A percentile compares a stretch with the other conserved stretches of the same genome.
Conservation (phyloP, 2,329 filamentous ascomycete species). For the Alternaria triticimaculans region DNA sequence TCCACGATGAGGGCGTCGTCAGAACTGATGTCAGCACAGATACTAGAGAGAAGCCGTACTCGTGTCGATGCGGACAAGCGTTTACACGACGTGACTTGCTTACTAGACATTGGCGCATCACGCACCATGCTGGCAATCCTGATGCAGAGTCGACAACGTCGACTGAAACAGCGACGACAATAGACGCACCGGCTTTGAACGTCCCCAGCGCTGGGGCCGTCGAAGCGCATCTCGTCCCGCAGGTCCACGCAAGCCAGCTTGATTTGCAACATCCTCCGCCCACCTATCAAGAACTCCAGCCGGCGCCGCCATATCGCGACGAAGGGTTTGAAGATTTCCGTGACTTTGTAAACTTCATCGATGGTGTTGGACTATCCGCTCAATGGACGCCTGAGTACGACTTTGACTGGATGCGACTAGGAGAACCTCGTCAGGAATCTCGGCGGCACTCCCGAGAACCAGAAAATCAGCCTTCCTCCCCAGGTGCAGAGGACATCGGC, state of each 20-base stretch:
- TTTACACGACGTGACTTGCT: slow-evolving; percentile 41
- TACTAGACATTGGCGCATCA: slow-evolving; percentile 40
- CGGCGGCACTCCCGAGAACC: slow-evolving; percentile 27
- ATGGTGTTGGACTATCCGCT: slow-evolving; percentile 39
- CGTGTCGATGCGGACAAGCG: slow-evolving; percentile 34
- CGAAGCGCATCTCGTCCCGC: slow-evolving; percentile 6
- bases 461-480: slow-evolving; percentile 18
- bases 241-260: slow-evolving; percentile 12
- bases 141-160: slow-evolving; percentile 9
- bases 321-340: slow-evolving; percentile 40
- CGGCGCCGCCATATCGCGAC: slow-evolving; percentile 20
- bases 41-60: slow-evolving; percentile 40
- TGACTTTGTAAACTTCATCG: slow-evolving; percentile 43
- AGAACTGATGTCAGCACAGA: slow-evolving; percentile 27
- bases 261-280: slow-evolving; percentile 19
- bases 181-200: slow-evolving; percentile 4
- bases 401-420: slow-evolving; percentile 35
- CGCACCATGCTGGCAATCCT: slow-evolving; percentile 25
- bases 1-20: not conserved
- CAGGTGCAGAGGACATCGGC: slow-evolving; percentile 36
- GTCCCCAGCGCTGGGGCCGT: not conserved
- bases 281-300: slow-evolving; percentile 16
- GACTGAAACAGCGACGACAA: slow-evolving; percentile 7
- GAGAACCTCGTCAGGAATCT: slow-evolving; percentile 25
- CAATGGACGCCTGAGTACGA: slow-evolving; percentile 42